These are phyloP conservation scores for Waltiozyma sp. DNA, from an alignment of 1,139 yeast species.

Conservation along the genomic window DNA sequence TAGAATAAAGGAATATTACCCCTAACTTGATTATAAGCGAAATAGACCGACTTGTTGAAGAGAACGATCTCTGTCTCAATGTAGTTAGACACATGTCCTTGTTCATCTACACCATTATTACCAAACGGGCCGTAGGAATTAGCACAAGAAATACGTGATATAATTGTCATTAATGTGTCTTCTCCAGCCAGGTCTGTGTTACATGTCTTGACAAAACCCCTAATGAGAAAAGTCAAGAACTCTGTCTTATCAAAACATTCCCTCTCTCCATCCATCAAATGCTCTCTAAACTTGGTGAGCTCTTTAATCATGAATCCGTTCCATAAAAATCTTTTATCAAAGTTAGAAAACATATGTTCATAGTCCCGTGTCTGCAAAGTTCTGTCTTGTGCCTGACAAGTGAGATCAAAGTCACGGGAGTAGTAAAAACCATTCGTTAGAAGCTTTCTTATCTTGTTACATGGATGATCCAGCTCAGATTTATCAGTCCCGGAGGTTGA, in stretches of 20 bases:
- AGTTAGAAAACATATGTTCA: constrained; percentile 30
- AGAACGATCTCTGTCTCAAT: constrained; percentile 58
- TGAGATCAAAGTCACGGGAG: constrained; percentile 54
- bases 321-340: constrained; percentile 55
- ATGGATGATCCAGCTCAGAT: constrained; percentile 40
- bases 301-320: constrained; percentile 48
- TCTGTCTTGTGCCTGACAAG: constrained; percentile 51
- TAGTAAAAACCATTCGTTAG: constrained; percentile 53
- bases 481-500: constrained; percentile 24
- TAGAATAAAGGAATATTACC: constrained; percentile 68
- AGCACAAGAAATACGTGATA: constrained; percentile 56
- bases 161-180: constrained; percentile 45
- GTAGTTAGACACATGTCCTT: constrained; percentile 56
- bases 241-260: constrained; percentile 42
- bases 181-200: constrained; percentile 30
- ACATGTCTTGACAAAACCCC: constrained; percentile 59
- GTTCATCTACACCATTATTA: constrained; percentile 60
- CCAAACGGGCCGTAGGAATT: constrained; percentile 55
- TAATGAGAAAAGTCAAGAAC: constrained; percentile 44
- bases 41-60: constrained; percentile 39
- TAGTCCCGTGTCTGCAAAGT: constrained; percentile 25
- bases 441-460: constrained; percentile 44
- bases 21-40: constrained; percentile 47
- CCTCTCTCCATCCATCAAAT: constrained; percentile 41
- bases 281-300: constrained; percentile 44